phyloP scores from a whole-genome alignment of 192 early-diverging fungal genomes.

The Glomus cerebriforme region DNA sequence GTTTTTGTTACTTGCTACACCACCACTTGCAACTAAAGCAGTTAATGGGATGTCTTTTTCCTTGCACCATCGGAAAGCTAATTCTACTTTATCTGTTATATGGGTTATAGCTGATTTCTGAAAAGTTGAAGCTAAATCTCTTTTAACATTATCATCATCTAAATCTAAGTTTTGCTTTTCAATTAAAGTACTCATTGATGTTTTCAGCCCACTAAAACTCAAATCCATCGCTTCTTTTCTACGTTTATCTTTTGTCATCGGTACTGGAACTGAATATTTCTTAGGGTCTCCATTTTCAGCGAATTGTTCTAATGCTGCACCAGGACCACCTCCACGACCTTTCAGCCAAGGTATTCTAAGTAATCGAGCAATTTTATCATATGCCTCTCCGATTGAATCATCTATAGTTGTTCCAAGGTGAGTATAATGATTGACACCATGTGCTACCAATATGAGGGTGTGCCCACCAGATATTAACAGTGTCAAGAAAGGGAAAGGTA shows the following conservation, averaged over 20 bases:
- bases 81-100: slow-evolving; percentile 62
- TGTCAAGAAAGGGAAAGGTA: slow-evolving; percentile 67
- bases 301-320: slow-evolving; percentile 66
- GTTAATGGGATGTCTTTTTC: slow-evolving; percentile 40
- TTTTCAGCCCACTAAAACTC: slow-evolving; percentile 78
- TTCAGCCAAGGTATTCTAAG: slow-evolving; percentile 64
- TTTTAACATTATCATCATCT: slow-evolving; percentile 35
- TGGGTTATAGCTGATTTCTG: slow-evolving; percentile 62
- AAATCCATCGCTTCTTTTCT: slow-evolving; percentile 56
- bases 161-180: slow-evolving; percentile 43
- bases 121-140: slow-evolving; percentile 74
- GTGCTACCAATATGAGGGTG: slow-evolving; percentile 61
- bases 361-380: slow-evolving; percentile 75
- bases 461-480: slow-evolving; percentile 80
- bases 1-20: slow-evolving; percentile 72
- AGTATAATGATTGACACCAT: slow-evolving; percentile 61
- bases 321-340: slow-evolving; percentile 67
- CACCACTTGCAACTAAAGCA: slow-evolving; percentile 72
- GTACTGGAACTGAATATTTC: slow-evolving; percentile 55
- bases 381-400: slow-evolving; percentile 78
- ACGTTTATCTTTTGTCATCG: slow-evolving; percentile 59
- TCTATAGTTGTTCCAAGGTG: slow-evolving; percentile 69
- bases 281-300: slow-evolving; percentile 55
- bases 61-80: slow-evolving; percentile 52
- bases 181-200: slow-evolving; percentile 59